Evolutionary conservation across 495 filamentous ascomycete genomes (phyloP).

Genomic region (Penicillium diatomitis): DNA sequence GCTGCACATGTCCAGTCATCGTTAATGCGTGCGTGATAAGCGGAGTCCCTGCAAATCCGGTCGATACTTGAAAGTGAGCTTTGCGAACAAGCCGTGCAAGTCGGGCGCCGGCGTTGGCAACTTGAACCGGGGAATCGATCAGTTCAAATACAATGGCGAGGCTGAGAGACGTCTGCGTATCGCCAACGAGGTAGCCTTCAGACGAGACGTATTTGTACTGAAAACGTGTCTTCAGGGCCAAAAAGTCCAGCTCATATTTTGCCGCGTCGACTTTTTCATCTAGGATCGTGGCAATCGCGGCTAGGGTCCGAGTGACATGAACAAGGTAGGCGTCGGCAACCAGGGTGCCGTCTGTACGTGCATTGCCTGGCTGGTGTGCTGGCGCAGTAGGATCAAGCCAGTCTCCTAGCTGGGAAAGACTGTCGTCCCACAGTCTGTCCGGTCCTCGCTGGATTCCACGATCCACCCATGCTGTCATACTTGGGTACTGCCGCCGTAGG

Average conservation of each 20-base stretch:
- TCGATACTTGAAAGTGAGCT: slow-evolving; percentile 33
- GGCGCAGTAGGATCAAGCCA: slow-evolving; percentile 47
- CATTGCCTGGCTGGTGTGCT: slow-evolving; percentile 26
- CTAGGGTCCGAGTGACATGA: slow-evolving; percentile 34
- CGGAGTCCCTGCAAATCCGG: slow-evolving; percentile 48
- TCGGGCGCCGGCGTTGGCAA: slow-evolving; percentile 20
- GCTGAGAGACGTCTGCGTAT: slow-evolving; percentile 40
- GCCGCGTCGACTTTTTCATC: slow-evolving; percentile 65
- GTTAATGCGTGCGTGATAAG: slow-evolving; percentile 37
- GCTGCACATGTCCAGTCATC: slow-evolving; percentile 17
- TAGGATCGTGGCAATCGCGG: slow-evolving; percentile 76
- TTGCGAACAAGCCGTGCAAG: slow-evolving; percentile 23
- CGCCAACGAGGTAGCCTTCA: slow-evolving; percentile 27
- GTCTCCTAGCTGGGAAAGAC: slow-evolving; percentile 37
- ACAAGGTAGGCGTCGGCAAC: slow-evolving; percentile 45
- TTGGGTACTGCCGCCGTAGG: slow-evolving; percentile 28
- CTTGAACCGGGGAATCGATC: slow-evolving; percentile 24
- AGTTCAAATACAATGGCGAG: slow-evolving; percentile 39
- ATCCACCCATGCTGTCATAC: slow-evolving; percentile 37
- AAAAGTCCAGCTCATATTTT: slow-evolving; percentile 32
- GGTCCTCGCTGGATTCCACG: slow-evolving; percentile 30
- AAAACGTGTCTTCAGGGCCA: slow-evolving; percentile 25
- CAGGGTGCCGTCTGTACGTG: slow-evolving; percentile 30
- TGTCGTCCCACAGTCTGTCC: slow-evolving; percentile 28
- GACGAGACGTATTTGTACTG: slow-evolving; percentile 32